Base-by-base conservation (phyloP, 2,329 filamentous ascomycete species). In the Colletotrichum godetiae region DNA sequence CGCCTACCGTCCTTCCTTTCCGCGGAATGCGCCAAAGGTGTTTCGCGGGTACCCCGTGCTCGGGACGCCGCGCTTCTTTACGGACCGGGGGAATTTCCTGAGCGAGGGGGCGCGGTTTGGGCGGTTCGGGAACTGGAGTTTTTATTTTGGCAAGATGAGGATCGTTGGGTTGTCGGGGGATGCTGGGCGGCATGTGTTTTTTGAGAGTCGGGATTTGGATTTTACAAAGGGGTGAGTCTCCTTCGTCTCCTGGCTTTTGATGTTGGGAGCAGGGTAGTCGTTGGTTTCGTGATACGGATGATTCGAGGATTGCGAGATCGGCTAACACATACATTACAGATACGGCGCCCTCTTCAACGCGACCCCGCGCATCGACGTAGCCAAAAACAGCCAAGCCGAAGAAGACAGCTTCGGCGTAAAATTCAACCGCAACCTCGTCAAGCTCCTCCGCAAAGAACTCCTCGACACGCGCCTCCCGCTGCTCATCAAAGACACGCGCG, bases 21-120 rank as follows among this genome's bases (percentile, higher is more conserved):
- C 78, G 13, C 59, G 57, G 5, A 76, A 76, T 10, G 77, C 80
- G 5, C 80, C 80, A 2, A 75, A 59, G 15, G 67, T 76, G n/a
- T 37, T 79, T 24, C 75, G 75, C 61, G 72, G 76, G 8, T 83
- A 77, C 76, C 87, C 87, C 0, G 73, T 89, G 10, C 69, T 87
- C 4, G 87, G 87, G 2, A 80, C 84, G 1, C 68, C 83, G 31
- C 78, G 79, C 0, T 89, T 88, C 80, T 89, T 87, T 80, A 84
- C 84, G 3, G 72, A 80, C 19, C 81, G 87, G 65, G 83, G 81
- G 78, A 82, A 85, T 31, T 89, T 88, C 76, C 83, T 84, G 66
- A 76, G 76, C 22, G 69, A 81, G n/a, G 80, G 81, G 11, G 75
- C 76, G 7, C 75, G 74, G 15, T 73, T 79, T 8, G 81, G 81